phyloP scores from a whole-genome alignment of 2,329 filamentous ascomycete species.

The Dactylellina parvicollis region DNA sequence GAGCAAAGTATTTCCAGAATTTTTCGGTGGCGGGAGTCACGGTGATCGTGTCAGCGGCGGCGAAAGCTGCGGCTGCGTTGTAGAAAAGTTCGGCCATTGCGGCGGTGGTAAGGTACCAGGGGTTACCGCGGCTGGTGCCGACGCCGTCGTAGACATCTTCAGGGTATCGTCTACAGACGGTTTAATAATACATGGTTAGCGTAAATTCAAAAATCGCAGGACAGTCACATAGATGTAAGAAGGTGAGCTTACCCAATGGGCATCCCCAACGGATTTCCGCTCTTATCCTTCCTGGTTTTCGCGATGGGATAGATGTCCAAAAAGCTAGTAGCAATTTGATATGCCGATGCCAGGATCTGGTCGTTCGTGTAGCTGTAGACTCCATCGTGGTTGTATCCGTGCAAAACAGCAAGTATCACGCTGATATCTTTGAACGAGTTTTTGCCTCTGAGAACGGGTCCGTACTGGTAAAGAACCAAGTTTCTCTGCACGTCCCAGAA shows the following conservation, averaged over 20 bases:
- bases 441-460: conserved; percentile 43
- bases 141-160: conserved; percentile 80
- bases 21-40: conserved; percentile 73
- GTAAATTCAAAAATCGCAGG: not conserved
- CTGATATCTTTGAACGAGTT: conserved; percentile 52
- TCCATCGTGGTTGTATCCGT: conserved; percentile 38
- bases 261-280: conserved; percentile 48
- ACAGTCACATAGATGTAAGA: not conserved
- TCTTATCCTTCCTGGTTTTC: conserved; percentile 24
- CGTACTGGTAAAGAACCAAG: conserved; percentile 41
- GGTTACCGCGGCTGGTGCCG: conserved; percentile 65
- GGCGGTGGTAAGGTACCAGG: conserved; percentile 81
- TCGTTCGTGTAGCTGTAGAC: conserved; percentile 45
- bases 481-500: conserved; percentile 71
- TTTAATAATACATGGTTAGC: conserved; percentile 15
- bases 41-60: conserved; percentile 70
- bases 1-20: conserved; percentile 69
- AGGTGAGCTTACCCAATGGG: conserved; percentile 58
- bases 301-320: conserved; percentile 47
- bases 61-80: conserved; percentile 78
- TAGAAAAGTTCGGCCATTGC: conserved; percentile 84
- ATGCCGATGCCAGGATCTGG: conserved; percentile 39
- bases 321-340: conserved; percentile 50
- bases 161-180: conserved; percentile 72
- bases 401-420: conserved; percentile 41